Conservation (phyloP, 164 flowering plant genomes). For the Buxus sempervirens region DNA sequence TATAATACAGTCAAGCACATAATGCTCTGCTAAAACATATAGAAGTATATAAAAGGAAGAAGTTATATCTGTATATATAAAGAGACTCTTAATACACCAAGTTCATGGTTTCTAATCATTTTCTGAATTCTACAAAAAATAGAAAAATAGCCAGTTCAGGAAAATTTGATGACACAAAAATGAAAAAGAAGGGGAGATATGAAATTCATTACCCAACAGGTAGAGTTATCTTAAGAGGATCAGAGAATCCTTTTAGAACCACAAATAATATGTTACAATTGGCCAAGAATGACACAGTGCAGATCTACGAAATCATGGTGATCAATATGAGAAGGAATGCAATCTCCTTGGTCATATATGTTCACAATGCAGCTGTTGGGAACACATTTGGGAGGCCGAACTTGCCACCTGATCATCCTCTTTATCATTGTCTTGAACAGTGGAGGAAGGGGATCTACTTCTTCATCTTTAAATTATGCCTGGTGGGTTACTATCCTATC, state of each 20-base stretch:
- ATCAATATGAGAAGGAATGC: slow-evolving; percentile 66
- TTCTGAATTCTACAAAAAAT: not conserved
- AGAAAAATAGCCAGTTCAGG: not conserved
- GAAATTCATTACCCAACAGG: slow-evolving; percentile 54
- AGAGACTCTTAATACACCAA: no score
- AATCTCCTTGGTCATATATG: slow-evolving; percentile 59
- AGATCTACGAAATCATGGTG: slow-evolving; percentile 61
- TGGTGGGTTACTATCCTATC: slow-evolving; percentile 58
- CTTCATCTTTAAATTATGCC: slow-evolving; percentile 58
- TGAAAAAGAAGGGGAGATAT: not conserved
- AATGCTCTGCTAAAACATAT: no score
- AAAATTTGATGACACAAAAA: not conserved
- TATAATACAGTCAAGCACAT: no score
- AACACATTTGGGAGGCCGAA: slow-evolving; percentile 44
- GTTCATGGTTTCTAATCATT: no score
- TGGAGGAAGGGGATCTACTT: slow-evolving; percentile 54
- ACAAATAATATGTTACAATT: slow-evolving; percentile 50
- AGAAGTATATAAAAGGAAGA: no score
- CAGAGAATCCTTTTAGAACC: slow-evolving; percentile 46
- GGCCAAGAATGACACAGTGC: slow-evolving; percentile 51
- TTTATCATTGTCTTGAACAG: slow-evolving; percentile 42
- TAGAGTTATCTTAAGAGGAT: slow-evolving; percentile 44
- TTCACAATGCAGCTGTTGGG: slow-evolving; percentile 64
- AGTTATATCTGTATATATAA: no score
- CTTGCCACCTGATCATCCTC: slow-evolving; percentile 46